Evolutionary conservation across 2,329 filamentous ascomycete species (phyloP), one percentile per base, ranked within the genome.

Genomic region (Byssochlamys sp.): DNA sequence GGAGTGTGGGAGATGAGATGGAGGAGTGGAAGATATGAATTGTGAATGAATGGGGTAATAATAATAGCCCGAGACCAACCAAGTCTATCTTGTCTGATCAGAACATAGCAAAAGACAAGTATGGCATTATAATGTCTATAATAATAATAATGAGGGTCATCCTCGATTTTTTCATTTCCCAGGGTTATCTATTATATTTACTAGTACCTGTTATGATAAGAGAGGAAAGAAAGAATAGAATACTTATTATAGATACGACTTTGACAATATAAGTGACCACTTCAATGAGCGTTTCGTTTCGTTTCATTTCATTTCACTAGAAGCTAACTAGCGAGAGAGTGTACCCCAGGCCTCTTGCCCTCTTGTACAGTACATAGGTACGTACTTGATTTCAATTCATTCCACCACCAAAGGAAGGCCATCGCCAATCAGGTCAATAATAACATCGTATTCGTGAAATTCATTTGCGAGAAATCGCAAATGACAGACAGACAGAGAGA

Each of bases 1-100:
- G 12, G 10, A 45, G 9, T 52, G 53, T 31, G 24, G 12, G 25
- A 31, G 52, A 14, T 55, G 58, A 33, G 57, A 58, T n/a, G 59
- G 56, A 24, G 48, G 48, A 51, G 49, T 26, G 49, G 49, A 51
- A 12, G 25, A 51, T 28, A 24, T 26, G 25, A 51, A 51, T 19
- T 19, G 19, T 19, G 19, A 19, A 19, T 19, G 19, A 19, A 19
- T 19, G 1, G 19, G 19, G 19, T 19, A 19, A 19, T 19, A 19
- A 19, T 19, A 19, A 19, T 19, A 19, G 19, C 19, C 19, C 19
- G 19, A 19, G 19, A 19, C 19, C 19, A 19, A 19, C 19, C 25
- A 24, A 51, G 19, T 19, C n/a, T 24, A 7, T 24, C 39, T 9
- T 19, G n/a, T 39, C 9, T 5, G 12, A 3, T 39, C 19, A 45